Conservation (phyloP, 495 filamentous ascomycete genomes). For the Chaetomidium leptoderma region DNA sequence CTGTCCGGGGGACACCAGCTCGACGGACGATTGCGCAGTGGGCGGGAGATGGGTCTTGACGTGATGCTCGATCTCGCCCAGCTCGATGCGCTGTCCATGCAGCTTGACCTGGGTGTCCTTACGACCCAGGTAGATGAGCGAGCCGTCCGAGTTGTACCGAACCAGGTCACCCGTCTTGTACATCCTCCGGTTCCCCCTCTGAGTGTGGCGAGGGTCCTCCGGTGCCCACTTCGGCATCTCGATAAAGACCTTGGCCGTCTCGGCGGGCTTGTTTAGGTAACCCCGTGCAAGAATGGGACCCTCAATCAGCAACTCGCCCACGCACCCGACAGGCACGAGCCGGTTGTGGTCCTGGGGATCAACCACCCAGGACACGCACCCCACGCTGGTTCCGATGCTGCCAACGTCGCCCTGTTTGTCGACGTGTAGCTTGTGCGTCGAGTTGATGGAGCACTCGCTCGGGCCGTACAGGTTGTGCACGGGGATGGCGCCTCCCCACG, state of each 20-base stretch:
- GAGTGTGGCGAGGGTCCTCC: conserved; percentile 42
- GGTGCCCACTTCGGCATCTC: conserved; percentile 46
- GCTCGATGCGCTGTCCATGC: conserved; percentile 60
- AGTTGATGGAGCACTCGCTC: conserved; percentile 19
- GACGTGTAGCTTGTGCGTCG: conserved; percentile 1
- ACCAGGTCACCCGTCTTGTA: conserved; percentile 69
- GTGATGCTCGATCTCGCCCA: conserved; percentile 63
- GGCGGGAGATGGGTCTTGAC: conserved; percentile 36
- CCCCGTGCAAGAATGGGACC: conserved; percentile 50
- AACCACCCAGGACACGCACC: conserved; percentile 47
- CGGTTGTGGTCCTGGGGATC: conserved; percentile 48
- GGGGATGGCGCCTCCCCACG: conserved; percentile 14
- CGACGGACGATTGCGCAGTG: conserved; percentile 36
- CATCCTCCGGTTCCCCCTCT: no score
- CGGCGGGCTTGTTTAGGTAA: conserved; percentile 46
- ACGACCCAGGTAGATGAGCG: conserved; percentile 57
- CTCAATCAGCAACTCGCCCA: conserved; percentile 62
- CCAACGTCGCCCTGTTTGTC: neutral
- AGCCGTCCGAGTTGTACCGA: conserved; percentile 54
- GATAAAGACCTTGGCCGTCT: conserved; percentile 48
- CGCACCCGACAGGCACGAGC: conserved; percentile 53
- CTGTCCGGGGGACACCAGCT: conserved; percentile 15
- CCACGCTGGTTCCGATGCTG: conserved; percentile 12
- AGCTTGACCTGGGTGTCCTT: conserved; percentile 65
- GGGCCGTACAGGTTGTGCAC: conserved; percentile 31